These are phyloP conservation scores for Lindgomyces ingoldianus DNA, from an alignment of 495 filamentous ascomycete genomes.

Conservation along the genomic window DNA sequence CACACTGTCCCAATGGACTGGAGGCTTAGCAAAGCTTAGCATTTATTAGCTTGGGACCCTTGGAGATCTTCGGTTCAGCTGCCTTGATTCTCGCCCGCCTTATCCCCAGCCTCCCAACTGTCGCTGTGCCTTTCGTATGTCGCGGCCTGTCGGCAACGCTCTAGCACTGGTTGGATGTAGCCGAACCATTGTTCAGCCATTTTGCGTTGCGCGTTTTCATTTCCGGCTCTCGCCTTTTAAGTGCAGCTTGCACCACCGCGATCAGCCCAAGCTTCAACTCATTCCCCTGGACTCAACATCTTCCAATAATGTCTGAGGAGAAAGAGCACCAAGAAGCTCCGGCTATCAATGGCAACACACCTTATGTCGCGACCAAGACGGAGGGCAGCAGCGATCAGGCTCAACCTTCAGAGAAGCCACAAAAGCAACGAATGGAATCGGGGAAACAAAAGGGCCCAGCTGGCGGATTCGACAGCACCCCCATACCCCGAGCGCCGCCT, in stretches of 20 bases:
- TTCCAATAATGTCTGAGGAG: conserved; percentile 9
- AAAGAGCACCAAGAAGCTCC: not conserved
- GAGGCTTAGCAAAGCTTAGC: conserved; percentile 17
- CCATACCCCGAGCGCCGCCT: conserved; percentile 67
- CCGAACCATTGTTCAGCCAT: not conserved
- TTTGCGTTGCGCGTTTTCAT: not conserved
- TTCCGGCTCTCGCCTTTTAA: not conserved
- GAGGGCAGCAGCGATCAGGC: conserved; percentile 4
- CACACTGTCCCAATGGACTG: not conserved
- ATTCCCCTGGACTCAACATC: not conserved
- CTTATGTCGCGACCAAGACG: not conserved
- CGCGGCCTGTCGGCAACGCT: not conserved
- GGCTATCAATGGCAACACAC: conserved; percentile 6
- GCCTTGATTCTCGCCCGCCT: not conserved
- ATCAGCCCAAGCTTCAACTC: not conserved
- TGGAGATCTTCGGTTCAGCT: not conserved
- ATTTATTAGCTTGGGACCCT: not conserved
- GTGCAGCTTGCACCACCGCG: not conserved
- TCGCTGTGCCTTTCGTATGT: not conserved
- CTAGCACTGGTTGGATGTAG: not conserved
- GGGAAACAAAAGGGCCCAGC: conserved; percentile 56
- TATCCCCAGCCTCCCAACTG: not conserved
- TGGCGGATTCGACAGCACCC: conserved; percentile 78
- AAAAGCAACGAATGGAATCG: conserved; percentile 6
- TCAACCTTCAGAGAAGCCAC: conserved; percentile 2